Evolutionary conservation across 202 grass and related monocot genomes (phyloP), one percentile per base, ranked within the genome.

Genomic region (Carex arenaria): DNA sequence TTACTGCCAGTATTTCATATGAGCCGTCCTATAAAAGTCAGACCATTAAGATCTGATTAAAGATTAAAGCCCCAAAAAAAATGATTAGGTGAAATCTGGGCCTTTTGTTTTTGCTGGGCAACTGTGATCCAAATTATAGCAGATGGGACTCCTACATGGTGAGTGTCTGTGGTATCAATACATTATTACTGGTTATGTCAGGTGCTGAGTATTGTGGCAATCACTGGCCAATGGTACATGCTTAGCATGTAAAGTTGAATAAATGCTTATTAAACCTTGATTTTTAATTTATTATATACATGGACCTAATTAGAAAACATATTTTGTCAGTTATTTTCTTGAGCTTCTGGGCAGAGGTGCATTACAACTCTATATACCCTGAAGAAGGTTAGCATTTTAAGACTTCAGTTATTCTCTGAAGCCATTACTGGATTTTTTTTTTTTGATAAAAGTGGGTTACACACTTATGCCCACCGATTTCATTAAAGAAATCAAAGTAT

Each of bases 281-380:
- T 79, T 75, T 75, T 54, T 8, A 55, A 7, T 54, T 51, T 18
- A 45, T 14, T 61, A 54, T 49, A 78, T 36, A 71, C 53, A 20
- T 80, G 30, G 18, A 38, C 51, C 71, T 18, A 53, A 59, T 80
- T 65, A 52, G 23, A 42, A 68, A 80, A 20, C 82, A 32, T 17
- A 86, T 19, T 62, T 82, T 68, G 66, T 38, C 85, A 93, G 88
- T 93, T 61, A 90, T 93, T 77, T 88, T 93, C 86, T 90, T 93
- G 63, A 93, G 91, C 84, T 90, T 90, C 72, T 93, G 91, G 91
- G 88, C 91, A 59, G 91, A 93, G 88, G 91, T 93, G 42, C 88
- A 88, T 52, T 93, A 93, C 83, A 93, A 93, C 72, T 93, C 91
- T 10, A 93, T 90, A 64, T 88, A 88, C 80, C 86, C 88, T 47